These are phyloP conservation scores for Thermochaetoides thermophila DNA, from an alignment of 495 filamentous ascomycete species.

Conservation along the genomic window DNA sequence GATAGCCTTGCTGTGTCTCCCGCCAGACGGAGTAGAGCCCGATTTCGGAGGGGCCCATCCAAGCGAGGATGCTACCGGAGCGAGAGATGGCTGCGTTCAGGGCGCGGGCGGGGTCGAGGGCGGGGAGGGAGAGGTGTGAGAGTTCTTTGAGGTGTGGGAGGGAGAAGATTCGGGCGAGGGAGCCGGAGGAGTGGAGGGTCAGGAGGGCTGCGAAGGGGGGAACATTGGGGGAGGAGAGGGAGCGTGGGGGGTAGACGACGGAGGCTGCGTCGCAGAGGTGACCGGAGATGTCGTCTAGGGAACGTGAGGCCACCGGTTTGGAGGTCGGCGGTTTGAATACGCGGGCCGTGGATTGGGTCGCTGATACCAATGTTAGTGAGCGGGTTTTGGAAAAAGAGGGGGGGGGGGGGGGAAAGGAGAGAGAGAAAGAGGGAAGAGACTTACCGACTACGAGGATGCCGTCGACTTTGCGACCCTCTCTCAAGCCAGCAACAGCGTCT, in stretches of 20 bases:
- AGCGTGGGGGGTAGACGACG: conserved; percentile 53
- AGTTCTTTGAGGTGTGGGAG: conserved; percentile 80
- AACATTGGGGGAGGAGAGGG: conserved; percentile 21
- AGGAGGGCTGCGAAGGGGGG: conserved; percentile 50
- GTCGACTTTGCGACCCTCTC: conserved; percentile 53
- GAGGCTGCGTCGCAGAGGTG: conserved; percentile 62
- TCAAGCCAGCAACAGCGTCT: conserved; percentile 50
- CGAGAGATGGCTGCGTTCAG: conserved; percentile 51
- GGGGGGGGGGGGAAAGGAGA: not conserved
- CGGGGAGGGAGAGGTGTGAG: conserved; percentile 43
- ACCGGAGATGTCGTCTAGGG: conserved; percentile 61
- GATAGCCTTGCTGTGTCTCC: conserved; percentile 33
- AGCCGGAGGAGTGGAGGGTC: conserved; percentile 68
- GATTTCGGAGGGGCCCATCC: conserved; percentile 81
- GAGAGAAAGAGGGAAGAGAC: conserved; percentile 4
- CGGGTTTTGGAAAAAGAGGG: not conserved
- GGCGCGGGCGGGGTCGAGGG: conserved; percentile 61
- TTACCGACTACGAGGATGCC: conserved; percentile 47
- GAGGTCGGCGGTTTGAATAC: conserved; percentile 73
- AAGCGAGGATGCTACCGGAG: conserved; percentile 69
- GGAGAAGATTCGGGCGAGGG: conserved; percentile 62
- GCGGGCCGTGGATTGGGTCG: conserved; percentile 58
- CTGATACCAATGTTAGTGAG: conserved; percentile 19
- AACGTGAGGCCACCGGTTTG: conserved; percentile 80
- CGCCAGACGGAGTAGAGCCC: conserved; percentile 72